Evolutionary conservation across 306 rosid species (phyloP).

Genomic region (Trifolium repens): DNA sequence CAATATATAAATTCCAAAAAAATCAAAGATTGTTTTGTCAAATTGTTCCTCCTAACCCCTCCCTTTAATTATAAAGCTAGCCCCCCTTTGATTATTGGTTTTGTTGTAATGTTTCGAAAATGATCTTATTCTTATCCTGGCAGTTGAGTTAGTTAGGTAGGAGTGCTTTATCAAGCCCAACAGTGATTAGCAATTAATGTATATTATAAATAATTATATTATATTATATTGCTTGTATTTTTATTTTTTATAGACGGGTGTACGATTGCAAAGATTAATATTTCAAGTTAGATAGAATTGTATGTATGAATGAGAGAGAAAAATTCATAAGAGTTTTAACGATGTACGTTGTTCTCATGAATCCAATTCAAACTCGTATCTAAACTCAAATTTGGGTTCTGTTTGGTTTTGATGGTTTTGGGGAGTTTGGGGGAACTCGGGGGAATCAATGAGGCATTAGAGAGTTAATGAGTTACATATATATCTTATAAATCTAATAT

Average conservation of each 20-base stretch:
- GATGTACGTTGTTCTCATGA: too few relatives aligned
- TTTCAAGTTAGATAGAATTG: neutral
- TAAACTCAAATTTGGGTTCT: too few relatives aligned
- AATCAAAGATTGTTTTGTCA: slow-evolving; percentile 20
- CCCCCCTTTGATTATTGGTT: slow-evolving; percentile 42
- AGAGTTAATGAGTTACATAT: too few relatives aligned
- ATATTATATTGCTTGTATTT: neutral
- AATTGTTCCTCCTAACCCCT: slow-evolving; percentile 39
- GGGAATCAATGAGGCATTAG: too few relatives aligned
- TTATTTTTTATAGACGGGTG: neutral
- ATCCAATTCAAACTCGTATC: too few relatives aligned
- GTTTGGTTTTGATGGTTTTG: too few relatives aligned
- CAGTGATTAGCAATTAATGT: slow-evolving; percentile 26
- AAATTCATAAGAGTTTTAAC: too few relatives aligned
- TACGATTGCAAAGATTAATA: neutral
- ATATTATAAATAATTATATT: slow-evolving; percentile 25
- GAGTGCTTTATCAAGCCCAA: slow-evolving; percentile 30
- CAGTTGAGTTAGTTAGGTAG: slow-evolving; percentile 41
- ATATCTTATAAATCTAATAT: too few relatives aligned
- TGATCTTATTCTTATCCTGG: slow-evolving; percentile 35
- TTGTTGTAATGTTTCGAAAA: slow-evolving; percentile 32
- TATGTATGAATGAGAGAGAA: neutral
- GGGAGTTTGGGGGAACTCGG: too few relatives aligned
- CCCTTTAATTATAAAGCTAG: slow-evolving; percentile 21
- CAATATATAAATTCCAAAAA: slow-evolving; percentile 26